Evolutionary conservation across 2,329 filamentous ascomycete species (phyloP).

Genomic region (Magnaporthiopsis incrustans): DNA sequence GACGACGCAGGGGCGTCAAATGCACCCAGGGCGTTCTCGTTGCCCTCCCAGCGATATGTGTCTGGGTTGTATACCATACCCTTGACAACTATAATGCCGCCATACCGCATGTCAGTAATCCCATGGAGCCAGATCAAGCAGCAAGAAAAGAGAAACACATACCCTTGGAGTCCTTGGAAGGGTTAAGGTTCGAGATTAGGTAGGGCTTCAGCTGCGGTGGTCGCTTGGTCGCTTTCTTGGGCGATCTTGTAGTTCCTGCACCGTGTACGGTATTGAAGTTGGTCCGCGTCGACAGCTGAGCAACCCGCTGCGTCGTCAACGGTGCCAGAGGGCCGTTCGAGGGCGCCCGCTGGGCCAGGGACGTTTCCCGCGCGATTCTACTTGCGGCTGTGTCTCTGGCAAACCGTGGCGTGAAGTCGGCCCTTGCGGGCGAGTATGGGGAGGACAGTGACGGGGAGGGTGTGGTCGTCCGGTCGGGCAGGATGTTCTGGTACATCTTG

Average conservation of each 20-base stretch:
- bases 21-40: constrained; percentile 72
- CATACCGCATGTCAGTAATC: not conserved
- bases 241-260: constrained; percentile 31
- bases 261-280: constrained; percentile 36
- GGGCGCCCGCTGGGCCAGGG: constrained; percentile 50
- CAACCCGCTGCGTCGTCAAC: constrained; percentile 45
- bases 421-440: constrained; percentile 48
- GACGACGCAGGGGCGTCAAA: constrained; percentile 62
- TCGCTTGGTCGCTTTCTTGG: constrained; percentile 48
- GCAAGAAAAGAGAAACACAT: constrained; percentile 27
- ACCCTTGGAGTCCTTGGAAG: constrained; percentile 73
- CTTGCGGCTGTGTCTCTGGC: constrained; percentile 59
- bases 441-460: constrained; percentile 39
- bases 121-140: not conserved
- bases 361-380: constrained; percentile 55
- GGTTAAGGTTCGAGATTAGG: constrained; percentile 76
- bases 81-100: constrained; percentile 57
- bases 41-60: constrained; percentile 89
- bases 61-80: constrained; percentile 94
- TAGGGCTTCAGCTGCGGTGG: constrained; percentile 66
- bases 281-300: constrained; percentile 42
- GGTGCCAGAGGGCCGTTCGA: constrained; percentile 45
- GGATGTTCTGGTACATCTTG: constrained; percentile 46
- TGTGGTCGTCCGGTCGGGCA: constrained; percentile 44
- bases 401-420: constrained; percentile 51